A percentile compares a stretch with the other conserved stretches of the same genome.
These are phyloP conservation scores for Tetracentron sinense DNA, from an alignment of 164 flowering plant genomes.

Conservation along the genomic window DNA sequence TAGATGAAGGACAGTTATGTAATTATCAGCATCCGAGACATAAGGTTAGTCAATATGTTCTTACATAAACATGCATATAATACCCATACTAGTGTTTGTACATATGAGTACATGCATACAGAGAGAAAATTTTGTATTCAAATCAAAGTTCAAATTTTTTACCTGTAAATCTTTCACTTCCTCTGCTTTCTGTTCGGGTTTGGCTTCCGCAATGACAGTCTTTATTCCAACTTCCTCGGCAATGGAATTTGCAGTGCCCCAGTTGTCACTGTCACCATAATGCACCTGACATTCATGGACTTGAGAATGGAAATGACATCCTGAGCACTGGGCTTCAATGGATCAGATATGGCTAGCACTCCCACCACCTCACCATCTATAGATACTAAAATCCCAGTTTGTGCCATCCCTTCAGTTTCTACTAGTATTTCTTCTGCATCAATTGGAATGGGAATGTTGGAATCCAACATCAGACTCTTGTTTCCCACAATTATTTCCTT, in stretches of 20 bases:
- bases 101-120: too few relatives aligned
- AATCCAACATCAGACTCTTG: conserved; percentile 46
- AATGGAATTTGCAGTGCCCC: conserved; percentile 67
- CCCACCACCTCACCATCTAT: conserved; percentile 45
- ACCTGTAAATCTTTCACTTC: conserved; percentile 80
- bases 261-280: conserved; percentile 66
- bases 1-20: too few relatives aligned
- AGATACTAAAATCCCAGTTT: conserved; percentile 55
- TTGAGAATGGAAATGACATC: conserved; percentile 58
- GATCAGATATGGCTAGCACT: conserved; percentile 55
- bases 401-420: conserved; percentile 53
- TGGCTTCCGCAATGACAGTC: conserved; percentile 74
- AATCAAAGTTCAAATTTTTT: too few relatives aligned
- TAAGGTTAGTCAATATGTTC: too few relatives aligned
- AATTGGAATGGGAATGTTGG: conserved; percentile 30
- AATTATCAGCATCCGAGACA: too few relatives aligned
- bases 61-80: too few relatives aligned
- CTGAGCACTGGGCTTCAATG: conserved; percentile 52
- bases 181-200: conserved; percentile 80
- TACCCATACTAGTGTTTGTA: too few relatives aligned
- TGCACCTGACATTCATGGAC: conserved; percentile 52
- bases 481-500: conserved; percentile 60
- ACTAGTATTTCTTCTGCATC: conserved; percentile 46
- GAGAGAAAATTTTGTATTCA: too few relatives aligned
- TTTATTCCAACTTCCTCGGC: conserved; percentile 72